Percentiles rank a stretch among this genome's conserved stretches.
These are phyloP conservation scores for Diaporthe humulicola DNA, from an alignment of 2,329 filamentous ascomycete species.

Conservation along the genomic window DNA sequence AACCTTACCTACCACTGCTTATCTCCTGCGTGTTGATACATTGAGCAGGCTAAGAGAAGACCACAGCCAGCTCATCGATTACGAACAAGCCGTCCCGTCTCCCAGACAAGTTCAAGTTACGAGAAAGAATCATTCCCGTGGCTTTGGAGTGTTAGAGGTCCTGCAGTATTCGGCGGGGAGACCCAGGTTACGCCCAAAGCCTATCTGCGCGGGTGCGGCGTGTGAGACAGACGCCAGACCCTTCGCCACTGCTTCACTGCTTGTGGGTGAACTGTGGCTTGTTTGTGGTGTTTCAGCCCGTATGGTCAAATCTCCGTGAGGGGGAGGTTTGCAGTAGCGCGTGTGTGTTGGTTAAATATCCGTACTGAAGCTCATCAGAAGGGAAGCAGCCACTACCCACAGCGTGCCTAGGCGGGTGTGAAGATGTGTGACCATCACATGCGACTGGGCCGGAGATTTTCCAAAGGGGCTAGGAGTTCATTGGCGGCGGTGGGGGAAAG, in stretches of 20 bases:
- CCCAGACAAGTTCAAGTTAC: not conserved
- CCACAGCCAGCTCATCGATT: not conserved
- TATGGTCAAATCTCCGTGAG: not conserved
- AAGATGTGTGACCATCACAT: not conserved
- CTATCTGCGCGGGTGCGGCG: not conserved
- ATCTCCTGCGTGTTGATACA: not conserved
- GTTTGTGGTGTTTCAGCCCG: not conserved
- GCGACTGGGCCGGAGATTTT: not conserved
- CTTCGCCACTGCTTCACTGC: not conserved
- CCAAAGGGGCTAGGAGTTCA: not conserved
- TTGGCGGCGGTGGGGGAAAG: not conserved
- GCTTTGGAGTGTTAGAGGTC: not conserved
- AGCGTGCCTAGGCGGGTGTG: too few species aligned
- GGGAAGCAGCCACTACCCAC: too few species aligned
- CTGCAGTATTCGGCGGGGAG: not conserved
- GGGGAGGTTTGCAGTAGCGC: too few species aligned
- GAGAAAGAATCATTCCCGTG: not conserved
- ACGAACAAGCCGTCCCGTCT: not conserved
- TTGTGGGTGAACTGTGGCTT: not conserved
- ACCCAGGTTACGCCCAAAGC: not conserved
- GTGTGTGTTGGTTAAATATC: too few species aligned
- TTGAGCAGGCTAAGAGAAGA: not conserved
- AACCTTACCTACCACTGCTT: not conserved
- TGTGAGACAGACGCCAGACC: constrained; percentile 5
- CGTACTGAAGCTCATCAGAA: not conserved